phyloP scores from a whole-genome alignment of 768 basidiomycete genomes.

The Thelephora aurantiotincta region DNA sequence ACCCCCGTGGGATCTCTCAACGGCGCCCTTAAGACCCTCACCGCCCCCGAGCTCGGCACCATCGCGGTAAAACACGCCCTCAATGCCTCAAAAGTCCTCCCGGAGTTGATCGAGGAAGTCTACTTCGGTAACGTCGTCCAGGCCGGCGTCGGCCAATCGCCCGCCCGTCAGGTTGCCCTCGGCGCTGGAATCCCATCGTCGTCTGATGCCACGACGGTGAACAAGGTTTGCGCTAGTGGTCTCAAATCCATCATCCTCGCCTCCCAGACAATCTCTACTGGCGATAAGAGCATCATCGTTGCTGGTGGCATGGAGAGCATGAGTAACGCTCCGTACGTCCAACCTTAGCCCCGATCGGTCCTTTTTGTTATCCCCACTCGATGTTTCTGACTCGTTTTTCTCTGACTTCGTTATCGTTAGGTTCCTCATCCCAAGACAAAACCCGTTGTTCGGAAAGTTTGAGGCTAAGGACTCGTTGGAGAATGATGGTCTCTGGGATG shows the following conservation, averaged over 20 bases:
- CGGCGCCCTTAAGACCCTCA: constrained; percentile 76
- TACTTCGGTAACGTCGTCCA: constrained; percentile 98
- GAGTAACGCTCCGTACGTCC: constrained; percentile 92
- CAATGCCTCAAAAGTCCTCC: constrained; percentile 62
- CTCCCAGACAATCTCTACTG: constrained; percentile 77
- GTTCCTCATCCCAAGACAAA: constrained; percentile 71
- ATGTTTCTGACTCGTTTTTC: neutral
- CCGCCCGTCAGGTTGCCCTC: constrained; percentile 91
- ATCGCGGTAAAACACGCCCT: constrained; percentile 87
- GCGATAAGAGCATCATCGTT: constrained; percentile 74
- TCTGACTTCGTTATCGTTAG: constrained; percentile 25
- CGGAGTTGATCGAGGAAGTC: constrained; percentile 81
- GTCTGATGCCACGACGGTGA: constrained; percentile 97
- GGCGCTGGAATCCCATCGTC: constrained; percentile 63
- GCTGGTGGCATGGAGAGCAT: constrained; percentile 99
- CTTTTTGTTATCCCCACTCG: too few species aligned
- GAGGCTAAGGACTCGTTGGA: constrained; percentile 79
- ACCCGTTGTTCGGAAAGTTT: constrained; percentile 82
- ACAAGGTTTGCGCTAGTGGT: constrained; percentile 98
- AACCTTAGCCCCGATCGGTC: neutral
- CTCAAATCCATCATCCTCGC: constrained; percentile 94
- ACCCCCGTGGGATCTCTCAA: constrained; percentile 93
- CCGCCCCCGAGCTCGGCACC: constrained; percentile 83
- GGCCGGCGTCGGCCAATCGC: constrained; percentile 93
- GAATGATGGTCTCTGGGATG: constrained; percentile 90